Percentiles rank a stretch among this genome's conserved stretches.
These are phyloP conservation scores for Brettanomyces anomalus DNA, from an alignment of 805 yeast genomes.

Conservation along the genomic window DNA sequence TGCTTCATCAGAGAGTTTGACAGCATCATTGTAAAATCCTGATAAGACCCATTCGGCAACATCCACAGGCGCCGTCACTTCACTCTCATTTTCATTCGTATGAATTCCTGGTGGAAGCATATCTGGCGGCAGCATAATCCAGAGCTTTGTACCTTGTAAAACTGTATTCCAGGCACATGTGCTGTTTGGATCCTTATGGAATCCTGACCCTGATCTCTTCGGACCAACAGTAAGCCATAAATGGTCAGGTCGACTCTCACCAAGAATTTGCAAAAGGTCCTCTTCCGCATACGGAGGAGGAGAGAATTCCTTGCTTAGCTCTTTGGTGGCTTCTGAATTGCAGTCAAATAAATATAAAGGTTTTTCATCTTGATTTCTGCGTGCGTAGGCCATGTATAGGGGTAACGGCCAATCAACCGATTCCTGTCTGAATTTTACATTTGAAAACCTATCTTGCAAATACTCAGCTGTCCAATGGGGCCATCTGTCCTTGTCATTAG, in stretches of 20 bases:
- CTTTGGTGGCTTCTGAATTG: conserved; percentile 55
- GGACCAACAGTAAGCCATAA: conserved; percentile 92
- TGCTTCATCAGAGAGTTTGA: conserved; percentile 36
- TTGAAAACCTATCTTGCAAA: conserved; percentile 45
- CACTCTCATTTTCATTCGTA: conserved; percentile 68
- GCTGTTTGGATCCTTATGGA: conserved; percentile 87
- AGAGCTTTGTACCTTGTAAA: conserved; percentile 64
- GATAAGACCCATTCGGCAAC: conserved; percentile 84
- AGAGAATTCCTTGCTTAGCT: conserved; percentile 38
- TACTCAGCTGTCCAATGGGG: conserved; percentile 52
- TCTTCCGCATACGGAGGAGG: conserved; percentile 45
- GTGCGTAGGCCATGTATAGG: conserved; percentile 53
- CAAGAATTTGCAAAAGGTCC: conserved; percentile 36
- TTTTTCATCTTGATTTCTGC: conserved; percentile 62
- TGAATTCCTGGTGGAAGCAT: conserved; percentile 79
- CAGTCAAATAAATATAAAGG: conserved; percentile 86
- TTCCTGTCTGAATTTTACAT: conserved; percentile 70
- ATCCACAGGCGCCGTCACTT: conserved; percentile 88
- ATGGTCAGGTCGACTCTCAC: conserved; percentile 70
- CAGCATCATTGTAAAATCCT: conserved; percentile 69
- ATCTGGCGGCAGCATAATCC: conserved; percentile 84
- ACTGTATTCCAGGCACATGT: conserved; percentile 90
- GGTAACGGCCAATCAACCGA: conserved; percentile 70
- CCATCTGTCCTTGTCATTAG: conserved; percentile 32
- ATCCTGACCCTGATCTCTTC: conserved; percentile 73